Base-by-base conservation (phyloP, 169 alveolate genomes). In the Eimeria falciformis region DNA sequence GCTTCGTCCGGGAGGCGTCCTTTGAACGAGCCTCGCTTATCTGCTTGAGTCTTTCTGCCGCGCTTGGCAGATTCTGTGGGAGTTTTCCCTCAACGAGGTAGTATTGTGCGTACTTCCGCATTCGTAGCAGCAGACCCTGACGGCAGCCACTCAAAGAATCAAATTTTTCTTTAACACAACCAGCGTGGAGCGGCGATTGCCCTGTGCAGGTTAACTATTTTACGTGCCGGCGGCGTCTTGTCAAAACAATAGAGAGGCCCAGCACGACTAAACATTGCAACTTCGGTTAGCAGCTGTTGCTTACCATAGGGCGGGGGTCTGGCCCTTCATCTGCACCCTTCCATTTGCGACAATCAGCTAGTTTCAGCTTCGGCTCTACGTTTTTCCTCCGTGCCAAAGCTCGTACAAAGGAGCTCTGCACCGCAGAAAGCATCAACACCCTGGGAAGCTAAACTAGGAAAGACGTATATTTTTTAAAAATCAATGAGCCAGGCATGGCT, bases 41-140 rank as follows among this genome's bases (percentile, higher is more conserved):
- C 33, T 68, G 86, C 68, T 55, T 29, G 78, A 90, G 79, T n/a
- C 69, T 23, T 7, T 65, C 94, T 29, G 90, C 58, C 7, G 85
- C 66, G 21, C 65, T 27, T 17, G 81, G 94, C 45, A 91, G 37
- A 9, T 75, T 69, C 1, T 45, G 78, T 27, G 66, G 17, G 21
- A 91, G 58, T 7, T 91, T 56, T 18, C 94, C 94, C 77, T 91
- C 92, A 7, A 81, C 89, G 73, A 78, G 62, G 23, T 83, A 91
- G 62, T 78, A 91, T 65, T 75, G 90, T 18, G 94, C 91, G 50
- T 82, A 91, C 89, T 91, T 91, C 62, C 46, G 79, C 77, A 82
- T 90, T 25, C 94, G 87, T 18, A 91, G 46, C 37, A 91, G 82
- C 46, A 91, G 69, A n/a, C 94, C 94, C 94, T 91, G 25, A 23